These are phyloP conservation scores for Schizophyllum commune DNA, from an alignment of 1,284 basidiomycete genomes.

Conservation along the genomic window DNA sequence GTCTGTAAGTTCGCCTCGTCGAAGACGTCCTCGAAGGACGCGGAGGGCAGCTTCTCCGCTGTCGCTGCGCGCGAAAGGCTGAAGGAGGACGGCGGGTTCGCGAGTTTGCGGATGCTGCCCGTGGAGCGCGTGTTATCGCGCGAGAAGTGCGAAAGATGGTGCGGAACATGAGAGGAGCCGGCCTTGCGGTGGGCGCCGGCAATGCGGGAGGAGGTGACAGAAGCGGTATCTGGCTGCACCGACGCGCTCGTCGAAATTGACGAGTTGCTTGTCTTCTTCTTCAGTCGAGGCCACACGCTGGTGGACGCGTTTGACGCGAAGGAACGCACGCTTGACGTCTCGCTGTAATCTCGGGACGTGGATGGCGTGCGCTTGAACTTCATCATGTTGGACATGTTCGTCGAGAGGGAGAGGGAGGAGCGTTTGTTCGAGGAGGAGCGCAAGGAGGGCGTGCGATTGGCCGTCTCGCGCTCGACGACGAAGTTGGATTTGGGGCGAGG, in stretches of 20 bases:
- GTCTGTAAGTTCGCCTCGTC: slow-evolving; percentile 44
- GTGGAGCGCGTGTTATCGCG: slow-evolving; percentile 9
- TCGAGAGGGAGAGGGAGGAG: slow-evolving; percentile 49
- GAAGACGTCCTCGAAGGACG: slow-evolving; percentile 26
- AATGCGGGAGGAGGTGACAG: slow-evolving; percentile 30
- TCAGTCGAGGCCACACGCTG: slow-evolving; percentile 32
- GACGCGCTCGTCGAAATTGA: slow-evolving; percentile 37
- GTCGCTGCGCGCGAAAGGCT: slow-evolving; percentile 10
- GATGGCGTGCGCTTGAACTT: slow-evolving; percentile 46
- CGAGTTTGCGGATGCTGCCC: slow-evolving; percentile 2
- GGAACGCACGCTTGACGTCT: slow-evolving; percentile 49
- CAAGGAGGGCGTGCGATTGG: slow-evolving; percentile 48
- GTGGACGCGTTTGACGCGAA: slow-evolving; percentile 22
- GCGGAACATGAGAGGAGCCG: too few relatives aligned
- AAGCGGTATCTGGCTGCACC: background rate
- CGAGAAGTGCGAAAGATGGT: slow-evolving; percentile 9
- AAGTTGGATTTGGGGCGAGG: slow-evolving; percentile 38
- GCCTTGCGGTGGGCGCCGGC: slow-evolving; percentile 7
- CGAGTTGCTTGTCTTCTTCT: slow-evolving; percentile 41
- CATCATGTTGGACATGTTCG: slow-evolving; percentile 52
- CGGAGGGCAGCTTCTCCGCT: slow-evolving; percentile 17
- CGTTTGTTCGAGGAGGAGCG: slow-evolving; percentile 36
- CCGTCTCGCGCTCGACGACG: slow-evolving; percentile 30
- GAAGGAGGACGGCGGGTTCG: slow-evolving; percentile 3
- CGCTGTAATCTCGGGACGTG: slow-evolving; percentile 36